phyloP scores from a whole-genome alignment of 495 filamentous ascomycete species.

The Daldinia decipiens region DNA sequence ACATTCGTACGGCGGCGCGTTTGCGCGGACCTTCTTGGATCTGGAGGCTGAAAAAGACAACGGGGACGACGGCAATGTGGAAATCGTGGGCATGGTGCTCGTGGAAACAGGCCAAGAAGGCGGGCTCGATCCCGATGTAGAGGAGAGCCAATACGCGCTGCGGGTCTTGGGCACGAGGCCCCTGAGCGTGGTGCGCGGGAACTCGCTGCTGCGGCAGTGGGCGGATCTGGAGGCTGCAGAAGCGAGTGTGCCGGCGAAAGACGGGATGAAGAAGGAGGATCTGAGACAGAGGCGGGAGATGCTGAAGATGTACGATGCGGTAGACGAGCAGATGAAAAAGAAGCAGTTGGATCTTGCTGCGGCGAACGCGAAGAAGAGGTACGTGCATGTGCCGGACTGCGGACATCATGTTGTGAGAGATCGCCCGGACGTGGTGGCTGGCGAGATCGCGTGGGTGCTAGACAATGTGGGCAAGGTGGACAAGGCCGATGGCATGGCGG shows the following conservation, averaged over 20 bases:
- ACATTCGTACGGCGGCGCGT: constrained; percentile 64
- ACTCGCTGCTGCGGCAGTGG: constrained; percentile 32
- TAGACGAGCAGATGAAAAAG: constrained; percentile 56
- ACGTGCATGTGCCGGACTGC: constrained; percentile 56
- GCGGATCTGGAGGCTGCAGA: constrained; percentile 32
- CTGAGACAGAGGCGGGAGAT: constrained; percentile 34
- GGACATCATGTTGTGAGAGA: constrained; percentile 62
- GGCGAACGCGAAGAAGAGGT: constrained; percentile 40
- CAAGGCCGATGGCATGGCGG: background rate
- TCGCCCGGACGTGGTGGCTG: constrained; percentile 59
- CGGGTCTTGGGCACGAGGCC: constrained; percentile 46
- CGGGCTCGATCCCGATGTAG: constrained; percentile 49
- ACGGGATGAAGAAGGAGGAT: constrained; percentile 11
- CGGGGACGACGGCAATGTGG: background rate
- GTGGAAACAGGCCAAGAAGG: constrained; percentile 57
- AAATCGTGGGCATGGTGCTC: constrained; percentile 39
- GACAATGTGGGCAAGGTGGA: constrained; percentile 33
- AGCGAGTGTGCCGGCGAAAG: background rate
- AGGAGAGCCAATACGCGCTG: constrained; percentile 55
- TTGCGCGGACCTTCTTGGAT: constrained; percentile 59
- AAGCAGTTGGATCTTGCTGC: constrained; percentile 57
- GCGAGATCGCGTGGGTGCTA: constrained; percentile 60
- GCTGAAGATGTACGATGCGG: constrained; percentile 51
- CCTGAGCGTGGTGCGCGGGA: constrained; percentile 48
- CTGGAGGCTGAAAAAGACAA: background rate